Evolutionary conservation across 352 stramenopile species (phyloP).

Genomic region (Paralagenidium karlingii): DNA sequence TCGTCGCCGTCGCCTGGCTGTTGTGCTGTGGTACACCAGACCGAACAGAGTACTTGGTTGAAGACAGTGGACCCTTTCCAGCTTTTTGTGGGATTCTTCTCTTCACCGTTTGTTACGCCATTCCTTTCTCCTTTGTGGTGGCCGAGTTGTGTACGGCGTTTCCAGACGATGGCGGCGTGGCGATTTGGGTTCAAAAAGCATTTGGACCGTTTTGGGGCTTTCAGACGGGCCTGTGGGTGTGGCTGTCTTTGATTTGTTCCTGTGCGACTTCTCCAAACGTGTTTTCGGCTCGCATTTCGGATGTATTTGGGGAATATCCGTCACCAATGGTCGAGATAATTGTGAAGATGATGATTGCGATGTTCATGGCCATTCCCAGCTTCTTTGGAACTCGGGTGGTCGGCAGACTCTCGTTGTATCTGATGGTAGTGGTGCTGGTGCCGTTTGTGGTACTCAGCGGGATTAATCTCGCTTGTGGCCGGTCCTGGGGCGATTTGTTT

Average conservation of each 20-base stretch:
- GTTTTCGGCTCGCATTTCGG: no score
- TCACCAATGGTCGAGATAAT: no score
- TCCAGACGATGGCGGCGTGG: conserved; percentile 68
- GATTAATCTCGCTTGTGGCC: no score
- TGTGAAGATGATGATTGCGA: conserved; percentile 24
- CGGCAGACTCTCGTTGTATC: conserved; percentile 12
- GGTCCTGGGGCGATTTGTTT: no score
- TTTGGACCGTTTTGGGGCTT: conserved; percentile 79
- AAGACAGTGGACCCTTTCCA: conserved; percentile 31
- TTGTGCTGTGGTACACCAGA: conserved; percentile 2
- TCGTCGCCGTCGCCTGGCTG: no score
- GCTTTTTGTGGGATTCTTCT: conserved; percentile 73
- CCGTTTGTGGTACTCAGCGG: no score
- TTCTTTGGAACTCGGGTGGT: conserved; percentile 30
- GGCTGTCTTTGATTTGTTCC: conserved; percentile 53
- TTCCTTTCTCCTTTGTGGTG: conserved; percentile 86
- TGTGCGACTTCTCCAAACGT: no score
- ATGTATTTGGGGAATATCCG: no score
- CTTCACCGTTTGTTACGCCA: conserved; percentile 73
- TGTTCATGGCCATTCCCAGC: conserved; percentile 31
- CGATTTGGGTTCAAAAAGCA: conserved; percentile 82
- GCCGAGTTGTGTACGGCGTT: conserved; percentile 86
- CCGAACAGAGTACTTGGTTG: conserved; percentile 41
- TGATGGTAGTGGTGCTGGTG: conserved; percentile 21
- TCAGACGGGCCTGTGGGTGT: conserved; percentile 57